Percentiles rank a stretch among this genome's conserved stretches.
Conservation (phyloP, 1,139 yeast genomes). For the Yamadazyma triangularis region DNA sequence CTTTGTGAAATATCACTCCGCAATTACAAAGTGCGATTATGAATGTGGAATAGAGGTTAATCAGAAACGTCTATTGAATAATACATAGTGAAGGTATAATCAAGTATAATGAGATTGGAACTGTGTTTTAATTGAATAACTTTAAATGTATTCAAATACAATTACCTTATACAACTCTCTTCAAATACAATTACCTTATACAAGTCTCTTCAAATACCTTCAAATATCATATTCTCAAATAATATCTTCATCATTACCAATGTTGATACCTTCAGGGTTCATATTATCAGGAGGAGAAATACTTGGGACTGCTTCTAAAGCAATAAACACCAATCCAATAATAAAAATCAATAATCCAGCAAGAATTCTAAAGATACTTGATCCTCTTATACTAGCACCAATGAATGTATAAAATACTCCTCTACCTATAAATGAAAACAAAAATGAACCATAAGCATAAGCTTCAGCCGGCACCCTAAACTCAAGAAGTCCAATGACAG, state of each 20-base stretch:
- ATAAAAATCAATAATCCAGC: conserved; percentile 52
- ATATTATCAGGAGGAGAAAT: conserved; percentile 72
- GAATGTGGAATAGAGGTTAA: no score
- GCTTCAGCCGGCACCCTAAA: conserved; percentile 66
- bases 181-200: no score
- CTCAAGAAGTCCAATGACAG: conserved; percentile 53
- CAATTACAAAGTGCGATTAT: no score
- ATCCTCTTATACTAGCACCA: conserved; percentile 60
- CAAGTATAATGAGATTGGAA: no score
- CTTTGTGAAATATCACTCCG: no score
- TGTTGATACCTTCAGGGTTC: conserved; percentile 49
- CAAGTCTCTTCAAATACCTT: no score
- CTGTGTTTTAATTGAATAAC: no score
- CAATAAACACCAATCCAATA: conserved; percentile 55
- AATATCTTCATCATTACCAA: conserved; percentile 44
- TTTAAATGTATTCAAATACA: no score
- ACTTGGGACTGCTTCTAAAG: conserved; percentile 66
- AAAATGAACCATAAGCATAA: conserved; percentile 69
- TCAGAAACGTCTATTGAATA: neutral
- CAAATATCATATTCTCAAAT: no score
- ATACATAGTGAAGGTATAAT: no score
- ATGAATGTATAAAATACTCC: conserved; percentile 70
- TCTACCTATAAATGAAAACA: conserved; percentile 80
- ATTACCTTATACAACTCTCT: no score
- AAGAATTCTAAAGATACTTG: conserved; percentile 50